phyloP scores from a whole-genome alignment of 345 rosid species.

The Microcos paniculata region DNA sequence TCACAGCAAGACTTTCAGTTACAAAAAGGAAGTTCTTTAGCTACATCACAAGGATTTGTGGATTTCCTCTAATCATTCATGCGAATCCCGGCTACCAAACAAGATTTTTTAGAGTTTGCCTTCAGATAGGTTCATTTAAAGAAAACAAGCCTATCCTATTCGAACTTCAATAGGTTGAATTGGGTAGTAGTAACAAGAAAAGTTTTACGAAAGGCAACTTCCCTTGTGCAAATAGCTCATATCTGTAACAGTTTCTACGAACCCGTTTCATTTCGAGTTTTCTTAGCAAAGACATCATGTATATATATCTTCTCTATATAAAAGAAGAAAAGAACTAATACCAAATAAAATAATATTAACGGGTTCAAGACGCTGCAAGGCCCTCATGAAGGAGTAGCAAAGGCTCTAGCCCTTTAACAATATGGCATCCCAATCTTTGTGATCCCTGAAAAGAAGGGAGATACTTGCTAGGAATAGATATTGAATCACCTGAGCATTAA shows the following conservation, averaged over 20 bases:
- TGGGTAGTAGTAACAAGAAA: neutral
- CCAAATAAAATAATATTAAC: neutral
- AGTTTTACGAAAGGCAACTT: neutral
- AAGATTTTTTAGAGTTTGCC: neutral
- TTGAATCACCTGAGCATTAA: too few relatives aligned
- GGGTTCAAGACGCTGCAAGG: neutral
- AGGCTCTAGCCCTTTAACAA: neutral
- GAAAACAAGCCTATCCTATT: neutral
- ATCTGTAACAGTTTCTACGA: neutral
- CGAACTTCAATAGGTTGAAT: neutral
- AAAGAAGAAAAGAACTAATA: neutral
- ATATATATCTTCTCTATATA: too few relatives aligned
- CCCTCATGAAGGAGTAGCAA: neutral
- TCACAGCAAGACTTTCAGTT: too few relatives aligned
- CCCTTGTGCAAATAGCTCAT: constrained; percentile 1
- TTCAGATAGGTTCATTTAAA: neutral
- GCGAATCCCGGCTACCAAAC: too few relatives aligned
- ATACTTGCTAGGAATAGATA: neutral
- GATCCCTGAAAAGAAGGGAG: neutral
- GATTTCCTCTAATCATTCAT: too few relatives aligned
- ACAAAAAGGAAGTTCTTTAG: too few relatives aligned
- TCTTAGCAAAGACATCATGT: neutral
- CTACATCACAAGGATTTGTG: too few relatives aligned
- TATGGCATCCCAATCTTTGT: neutral
- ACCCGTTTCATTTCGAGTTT: neutral